A percentile compares a stretch with the other conserved stretches of the same genome.
phyloP scores from a whole-genome alignment of 352 stramenopile species.

The Elongisporangium prolatum region DNA sequence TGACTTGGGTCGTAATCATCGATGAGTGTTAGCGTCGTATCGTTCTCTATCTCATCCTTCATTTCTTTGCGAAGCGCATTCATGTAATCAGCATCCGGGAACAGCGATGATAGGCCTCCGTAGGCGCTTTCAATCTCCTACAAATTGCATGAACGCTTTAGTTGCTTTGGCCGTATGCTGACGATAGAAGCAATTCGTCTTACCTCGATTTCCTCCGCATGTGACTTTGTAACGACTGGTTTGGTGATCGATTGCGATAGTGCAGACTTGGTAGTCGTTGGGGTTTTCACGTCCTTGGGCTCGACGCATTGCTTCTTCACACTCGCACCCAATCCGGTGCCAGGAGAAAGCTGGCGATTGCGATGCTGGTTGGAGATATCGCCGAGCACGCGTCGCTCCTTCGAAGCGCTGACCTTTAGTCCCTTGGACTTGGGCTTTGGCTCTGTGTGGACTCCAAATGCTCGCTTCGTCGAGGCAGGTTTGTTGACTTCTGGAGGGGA shows the following conservation, averaged over 20 bases:
- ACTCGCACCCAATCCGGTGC: slow-evolving; percentile 1
- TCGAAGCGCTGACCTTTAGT: slow-evolving; percentile 26
- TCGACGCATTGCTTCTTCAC: slow-evolving; percentile 23
- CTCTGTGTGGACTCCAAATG: slow-evolving; percentile 39
- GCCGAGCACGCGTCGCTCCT: slow-evolving; percentile 54
- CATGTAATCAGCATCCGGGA: slow-evolving; percentile 30
- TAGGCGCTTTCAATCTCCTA: slow-evolving; percentile 76
- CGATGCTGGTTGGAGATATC: slow-evolving; percentile 80
- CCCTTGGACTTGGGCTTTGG: slow-evolving; percentile 31
- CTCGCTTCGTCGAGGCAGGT: slow-evolving; percentile 18
- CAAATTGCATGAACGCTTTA: neutral
- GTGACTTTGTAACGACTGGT: slow-evolving; percentile 6
- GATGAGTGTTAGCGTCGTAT: slow-evolving; percentile 43
- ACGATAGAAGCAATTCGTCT: neutral
- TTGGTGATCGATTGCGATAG: slow-evolving; percentile 10
- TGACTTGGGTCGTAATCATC: slow-evolving; percentile 32
- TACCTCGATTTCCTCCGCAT: slow-evolving; percentile 38
- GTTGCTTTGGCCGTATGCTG: neutral
- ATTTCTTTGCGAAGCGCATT: slow-evolving; percentile 50
- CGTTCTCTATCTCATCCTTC: slow-evolving; percentile 35
- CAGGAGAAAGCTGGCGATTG: slow-evolving; percentile 17
- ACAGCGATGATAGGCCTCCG: slow-evolving; percentile 41
- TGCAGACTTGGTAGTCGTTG: slow-evolving; percentile 11
- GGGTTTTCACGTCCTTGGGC: slow-evolving; percentile 18
- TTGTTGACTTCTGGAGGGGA: neutral